Percentiles rank a stretch among this genome's conserved stretches.
These are phyloP conservation scores for Amanita fuliginea DNA, from an alignment of 768 basidiomycete species.

Conservation along the genomic window DNA sequence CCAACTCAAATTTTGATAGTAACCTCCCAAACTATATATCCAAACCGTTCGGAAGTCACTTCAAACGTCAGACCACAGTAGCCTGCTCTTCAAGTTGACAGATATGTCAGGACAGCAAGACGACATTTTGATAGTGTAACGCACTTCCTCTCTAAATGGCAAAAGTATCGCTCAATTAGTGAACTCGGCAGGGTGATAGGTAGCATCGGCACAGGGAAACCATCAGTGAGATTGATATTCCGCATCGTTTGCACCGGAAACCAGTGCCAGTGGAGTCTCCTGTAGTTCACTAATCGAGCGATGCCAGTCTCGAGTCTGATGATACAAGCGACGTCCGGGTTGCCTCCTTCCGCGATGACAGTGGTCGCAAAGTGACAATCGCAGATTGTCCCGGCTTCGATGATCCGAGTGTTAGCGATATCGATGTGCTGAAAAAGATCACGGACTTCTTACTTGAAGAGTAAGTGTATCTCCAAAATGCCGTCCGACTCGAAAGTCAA, in stretches of 20 bases:
- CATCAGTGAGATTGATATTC: background rate
- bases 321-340: background rate
- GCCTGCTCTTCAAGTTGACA: background rate
- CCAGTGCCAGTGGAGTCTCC: background rate
- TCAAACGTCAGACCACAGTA: background rate
- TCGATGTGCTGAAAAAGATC: conserved; percentile 19
- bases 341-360: background rate
- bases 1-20: no score
- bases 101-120: background rate
- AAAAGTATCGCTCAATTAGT: background rate
- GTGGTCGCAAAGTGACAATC: conserved; percentile 14
- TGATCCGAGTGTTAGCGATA: conserved; percentile 14
- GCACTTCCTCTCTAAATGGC: background rate
- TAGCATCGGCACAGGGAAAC: background rate
- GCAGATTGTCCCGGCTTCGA: conserved; percentile 37
- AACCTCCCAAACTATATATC: no score
- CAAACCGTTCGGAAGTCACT: no score
- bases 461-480: background rate
- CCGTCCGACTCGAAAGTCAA: background rate
- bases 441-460: background rate
- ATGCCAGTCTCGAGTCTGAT: background rate
- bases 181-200: background rate
- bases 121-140: background rate
- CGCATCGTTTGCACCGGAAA: background rate
- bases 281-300: background rate